Conservation (phyloP, 1,284 basidiomycete species). For the Gomphus sp. region DNA sequence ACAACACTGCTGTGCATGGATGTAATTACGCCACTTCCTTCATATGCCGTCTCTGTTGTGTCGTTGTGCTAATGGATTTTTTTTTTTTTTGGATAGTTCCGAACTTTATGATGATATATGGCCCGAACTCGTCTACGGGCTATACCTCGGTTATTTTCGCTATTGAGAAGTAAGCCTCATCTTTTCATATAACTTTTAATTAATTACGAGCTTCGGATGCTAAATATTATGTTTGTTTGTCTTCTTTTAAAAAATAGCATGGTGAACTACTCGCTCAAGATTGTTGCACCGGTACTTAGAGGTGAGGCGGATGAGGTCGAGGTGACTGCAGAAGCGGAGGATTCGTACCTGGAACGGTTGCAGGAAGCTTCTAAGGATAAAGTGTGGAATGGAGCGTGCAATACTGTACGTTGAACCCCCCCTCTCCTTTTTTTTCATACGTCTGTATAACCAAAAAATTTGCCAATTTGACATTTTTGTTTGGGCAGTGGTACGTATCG, state of each 20-base stretch:
- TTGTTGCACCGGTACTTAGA: neutral
- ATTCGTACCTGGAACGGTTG: neutral
- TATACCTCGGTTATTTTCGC: neutral
- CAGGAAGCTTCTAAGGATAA: slow-evolving; percentile 1
- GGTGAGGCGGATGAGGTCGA: slow-evolving; percentile 3
- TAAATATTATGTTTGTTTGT: too few species aligned
- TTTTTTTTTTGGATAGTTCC: neutral
- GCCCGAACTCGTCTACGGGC: slow-evolving; percentile 8
- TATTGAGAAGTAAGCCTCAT: neutral
- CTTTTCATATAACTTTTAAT: neutral
- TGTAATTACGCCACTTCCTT: slow-evolving; percentile 1
- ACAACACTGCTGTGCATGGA: slow-evolving; percentile 6
- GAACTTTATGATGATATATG: slow-evolving; percentile 13
- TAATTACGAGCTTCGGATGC: neutral
- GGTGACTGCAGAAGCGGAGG: slow-evolving; percentile 2
- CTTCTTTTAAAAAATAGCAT: neutral
- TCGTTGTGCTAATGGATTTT: neutral
- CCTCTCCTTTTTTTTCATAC: neutral
- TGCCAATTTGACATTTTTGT: too few species aligned
- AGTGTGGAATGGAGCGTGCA: slow-evolving; percentile 3
- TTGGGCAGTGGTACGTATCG: slow-evolving; percentile 8
- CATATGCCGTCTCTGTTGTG: neutral
- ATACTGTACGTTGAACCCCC: neutral
- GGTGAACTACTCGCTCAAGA: neutral
- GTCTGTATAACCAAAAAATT: too few species aligned